These are phyloP conservation scores for Aureobasidium sp. DNA, from an alignment of 2,329 filamentous ascomycete genomes.

Conservation along the genomic window DNA sequence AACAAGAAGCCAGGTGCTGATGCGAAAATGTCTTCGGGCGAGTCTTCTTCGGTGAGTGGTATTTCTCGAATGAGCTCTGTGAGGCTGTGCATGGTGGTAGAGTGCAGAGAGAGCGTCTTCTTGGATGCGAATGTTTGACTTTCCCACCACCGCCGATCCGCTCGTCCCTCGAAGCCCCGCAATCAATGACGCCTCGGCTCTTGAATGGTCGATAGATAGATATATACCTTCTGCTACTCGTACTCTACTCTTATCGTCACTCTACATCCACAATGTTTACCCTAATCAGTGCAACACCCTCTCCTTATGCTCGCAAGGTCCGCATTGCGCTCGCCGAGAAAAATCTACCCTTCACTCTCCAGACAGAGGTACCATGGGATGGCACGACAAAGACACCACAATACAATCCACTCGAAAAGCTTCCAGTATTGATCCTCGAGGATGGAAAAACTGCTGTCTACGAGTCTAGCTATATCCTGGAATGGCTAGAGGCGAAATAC, in stretches of 20 bases:
- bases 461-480: constrained; percentile 30
- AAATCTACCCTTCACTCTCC: constrained; percentile 30
- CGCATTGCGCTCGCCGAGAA: constrained; percentile 33
- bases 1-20: constrained; percentile 56
- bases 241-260: background rate
- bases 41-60: constrained; percentile 3
- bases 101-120: background rate
- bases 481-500: constrained; percentile 29
- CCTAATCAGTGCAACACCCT: constrained; percentile 28
- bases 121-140: background rate
- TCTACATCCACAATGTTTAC: constrained; percentile 17
- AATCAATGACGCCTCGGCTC: background rate
- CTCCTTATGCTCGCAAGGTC: constrained; percentile 34
- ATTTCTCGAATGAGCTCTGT: constrained; percentile 20
- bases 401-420: constrained; percentile 34
- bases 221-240: background rate
- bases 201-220: background rate
- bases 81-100: constrained; percentile 17
- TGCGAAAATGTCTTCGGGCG: constrained; percentile 44
- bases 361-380: constrained; percentile 37
- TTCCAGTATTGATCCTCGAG: constrained; percentile 29
- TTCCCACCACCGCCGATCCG: background rate
- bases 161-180: background rate
- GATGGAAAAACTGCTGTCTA: constrained; percentile 24
- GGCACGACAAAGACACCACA: constrained; percentile 28